A percentile compares a stretch with the other conserved stretches of the same genome.
phyloP scores from a whole-genome alignment of 2,329 filamentous ascomycete genomes.

The Monilinia laxa region DNA sequence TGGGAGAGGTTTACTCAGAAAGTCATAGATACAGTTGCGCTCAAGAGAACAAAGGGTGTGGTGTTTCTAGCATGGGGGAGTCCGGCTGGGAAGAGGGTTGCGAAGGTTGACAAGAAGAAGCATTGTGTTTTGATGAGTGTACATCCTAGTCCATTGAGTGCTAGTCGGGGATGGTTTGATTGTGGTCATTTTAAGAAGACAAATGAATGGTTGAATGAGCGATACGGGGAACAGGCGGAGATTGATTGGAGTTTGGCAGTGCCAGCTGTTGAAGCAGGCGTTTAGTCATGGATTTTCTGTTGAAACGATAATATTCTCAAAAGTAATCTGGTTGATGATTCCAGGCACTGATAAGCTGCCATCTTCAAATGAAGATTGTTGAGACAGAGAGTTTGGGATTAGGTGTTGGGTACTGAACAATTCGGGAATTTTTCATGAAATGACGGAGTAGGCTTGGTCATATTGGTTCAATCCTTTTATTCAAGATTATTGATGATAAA shows the following conservation, averaged over 20 bases:
- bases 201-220: conserved; percentile 77
- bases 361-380: background rate
- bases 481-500: background rate
- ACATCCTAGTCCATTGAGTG: conserved; percentile 92
- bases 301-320: background rate
- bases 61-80: conserved; percentile 95
- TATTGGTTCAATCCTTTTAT: background rate
- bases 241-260: conserved; percentile 78
- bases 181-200: conserved; percentile 78
- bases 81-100: conserved; percentile 77
- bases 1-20: conserved; percentile 94
- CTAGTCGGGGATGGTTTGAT: conserved; percentile 76
- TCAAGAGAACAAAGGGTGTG: conserved; percentile 74
- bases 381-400: background rate
- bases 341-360: background rate
- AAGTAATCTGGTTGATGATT: background rate
- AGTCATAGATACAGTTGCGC: conserved; percentile 82
- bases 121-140: conserved; percentile 85
- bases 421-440: background rate
- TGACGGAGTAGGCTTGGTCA: conserved; percentile 8
- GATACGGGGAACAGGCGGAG: conserved; percentile 75
- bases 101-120: conserved; percentile 66
- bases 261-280: conserved; percentile 5
- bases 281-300: background rate
- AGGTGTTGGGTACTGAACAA: background rate